phyloP scores from a whole-genome alignment of 129 eudicot genomes.

The Deinandra increscens region DNA sequence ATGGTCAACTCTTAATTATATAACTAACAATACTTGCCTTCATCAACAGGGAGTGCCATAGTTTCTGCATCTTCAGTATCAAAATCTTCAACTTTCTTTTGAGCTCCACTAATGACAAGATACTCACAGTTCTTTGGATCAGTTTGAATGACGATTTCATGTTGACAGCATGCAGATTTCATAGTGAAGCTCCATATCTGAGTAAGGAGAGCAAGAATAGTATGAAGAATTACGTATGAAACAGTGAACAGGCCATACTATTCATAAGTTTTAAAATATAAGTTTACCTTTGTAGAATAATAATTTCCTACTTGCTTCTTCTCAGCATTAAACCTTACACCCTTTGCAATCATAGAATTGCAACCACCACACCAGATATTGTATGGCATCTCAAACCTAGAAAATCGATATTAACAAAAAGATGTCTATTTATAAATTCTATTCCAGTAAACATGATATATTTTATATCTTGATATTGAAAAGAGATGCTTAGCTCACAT shows the following conservation, averaged over 20 bases:
- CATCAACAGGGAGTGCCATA: conserved; percentile 67
- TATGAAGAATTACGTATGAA: conserved; percentile 9
- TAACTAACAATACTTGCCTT: conserved; percentile 40
- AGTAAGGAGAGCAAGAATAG: conserved; percentile 18
- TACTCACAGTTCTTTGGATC: conserved; percentile 84
- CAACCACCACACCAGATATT: conserved; percentile 98
- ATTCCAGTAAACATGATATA: background rate
- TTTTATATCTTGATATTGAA: background rate
- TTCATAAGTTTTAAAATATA: background rate
- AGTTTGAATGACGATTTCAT: conserved; percentile 83
- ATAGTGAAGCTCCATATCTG: conserved; percentile 95
- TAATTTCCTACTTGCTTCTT: conserved; percentile 98
- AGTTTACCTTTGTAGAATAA: conserved; percentile 78
- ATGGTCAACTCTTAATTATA: conserved; percentile 1
- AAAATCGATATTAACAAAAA: conserved; percentile 1
- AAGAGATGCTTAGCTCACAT: conserved; percentile 2
- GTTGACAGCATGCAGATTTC: conserved; percentile 90
- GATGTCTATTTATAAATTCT: background rate
- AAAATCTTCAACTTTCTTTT: conserved; percentile 68
- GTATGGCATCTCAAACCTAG: conserved; percentile 92
- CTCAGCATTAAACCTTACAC: conserved; percentile 97
- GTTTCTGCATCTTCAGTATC: conserved; percentile 89
- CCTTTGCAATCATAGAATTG: conserved; percentile 94
- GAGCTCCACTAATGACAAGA: conserved; percentile 83
- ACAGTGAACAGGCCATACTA: background rate